phyloP scores from a whole-genome alignment of 2,329 filamentous ascomycete species.

The Diaporthe caulivora region DNA sequence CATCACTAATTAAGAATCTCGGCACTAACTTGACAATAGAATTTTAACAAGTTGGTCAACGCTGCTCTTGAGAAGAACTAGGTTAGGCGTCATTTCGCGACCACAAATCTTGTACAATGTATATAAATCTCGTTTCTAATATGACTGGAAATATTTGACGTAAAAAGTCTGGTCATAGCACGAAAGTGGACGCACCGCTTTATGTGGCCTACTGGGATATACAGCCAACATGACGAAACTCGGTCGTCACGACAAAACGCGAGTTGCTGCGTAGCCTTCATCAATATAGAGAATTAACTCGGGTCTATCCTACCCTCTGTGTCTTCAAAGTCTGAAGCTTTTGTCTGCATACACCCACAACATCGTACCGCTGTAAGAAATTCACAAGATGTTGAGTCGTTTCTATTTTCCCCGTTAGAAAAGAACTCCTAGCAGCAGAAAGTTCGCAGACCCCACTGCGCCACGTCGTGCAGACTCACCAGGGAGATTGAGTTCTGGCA shows the following conservation, averaged over 20 bases:
- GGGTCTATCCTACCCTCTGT: background rate
- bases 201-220: background rate
- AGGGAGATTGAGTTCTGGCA: conserved; percentile 3
- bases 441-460: background rate
- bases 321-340: background rate
- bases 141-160: background rate
- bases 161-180: background rate
- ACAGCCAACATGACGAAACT: background rate
- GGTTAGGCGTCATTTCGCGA: background rate
- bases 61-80: conserved; percentile 15
- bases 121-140: conserved; percentile 1
- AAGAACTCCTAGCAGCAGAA: background rate
- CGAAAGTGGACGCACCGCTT: background rate
- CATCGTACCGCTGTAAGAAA: conserved; percentile 7
- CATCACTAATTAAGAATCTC: background rate
- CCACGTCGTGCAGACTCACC: background rate
- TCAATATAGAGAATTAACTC: background rate
- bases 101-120: background rate
- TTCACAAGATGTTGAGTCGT: conserved; percentile 19
- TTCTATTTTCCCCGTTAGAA: background rate
- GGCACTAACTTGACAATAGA: conserved; percentile 4
- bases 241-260: background rate
- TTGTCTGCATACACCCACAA: conserved; percentile 10
- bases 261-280: background rate
- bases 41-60: conserved; percentile 10